Percentiles rank a stretch among this genome's conserved stretches.
Conservation (phyloP, 2,329 filamentous ascomycete genomes). For the Sarocladiaceae sp. region DNA sequence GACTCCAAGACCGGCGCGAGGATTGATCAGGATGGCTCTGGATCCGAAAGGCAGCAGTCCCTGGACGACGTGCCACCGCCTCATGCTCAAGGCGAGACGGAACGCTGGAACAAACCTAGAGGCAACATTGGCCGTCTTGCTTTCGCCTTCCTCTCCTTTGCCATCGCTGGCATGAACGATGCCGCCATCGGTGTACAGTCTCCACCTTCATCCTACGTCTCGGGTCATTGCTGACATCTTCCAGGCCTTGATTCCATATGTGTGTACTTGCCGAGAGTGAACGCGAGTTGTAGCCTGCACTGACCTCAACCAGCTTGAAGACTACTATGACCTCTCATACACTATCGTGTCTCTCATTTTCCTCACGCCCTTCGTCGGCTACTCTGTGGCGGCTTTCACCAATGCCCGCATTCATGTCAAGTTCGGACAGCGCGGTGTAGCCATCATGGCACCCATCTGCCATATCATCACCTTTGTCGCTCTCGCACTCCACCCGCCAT, state of each 20-base stretch:
- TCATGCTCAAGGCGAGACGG: slow-evolving; percentile 20
- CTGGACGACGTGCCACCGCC: slow-evolving; percentile 15
- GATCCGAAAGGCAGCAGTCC: not conserved
- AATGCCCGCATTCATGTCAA: slow-evolving; percentile 55
- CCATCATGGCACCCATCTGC: slow-evolving; percentile 53
- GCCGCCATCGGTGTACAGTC: slow-evolving; percentile 50
- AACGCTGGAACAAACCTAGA: slow-evolving; percentile 30
- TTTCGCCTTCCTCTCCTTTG: slow-evolving; percentile 50
- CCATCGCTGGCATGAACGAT: slow-evolving; percentile 58
- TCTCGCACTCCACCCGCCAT: slow-evolving; percentile 56
- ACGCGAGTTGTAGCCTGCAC: not conserved
- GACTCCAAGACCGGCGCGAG: slow-evolving; percentile 5
- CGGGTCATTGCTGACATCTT: slow-evolving; percentile 17
- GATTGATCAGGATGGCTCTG: not conserved
- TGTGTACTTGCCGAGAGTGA: slow-evolving; percentile 15
- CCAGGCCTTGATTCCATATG: slow-evolving; percentile 33
- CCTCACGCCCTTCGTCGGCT: slow-evolving; percentile 57
- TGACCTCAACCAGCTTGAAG: slow-evolving; percentile 41
- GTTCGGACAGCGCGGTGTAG: slow-evolving; percentile 61
- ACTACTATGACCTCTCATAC: slow-evolving; percentile 54
- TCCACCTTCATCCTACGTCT: not conserved
- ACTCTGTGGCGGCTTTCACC: slow-evolving; percentile 52
- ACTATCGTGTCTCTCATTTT: slow-evolving; percentile 57
- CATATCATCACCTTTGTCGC: slow-evolving; percentile 57
- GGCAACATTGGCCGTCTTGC: slow-evolving; percentile 24